Evolutionary conservation across 2,329 filamentous ascomycete genomes (phyloP).

Genomic region (Botrytis cinerea): DNA sequence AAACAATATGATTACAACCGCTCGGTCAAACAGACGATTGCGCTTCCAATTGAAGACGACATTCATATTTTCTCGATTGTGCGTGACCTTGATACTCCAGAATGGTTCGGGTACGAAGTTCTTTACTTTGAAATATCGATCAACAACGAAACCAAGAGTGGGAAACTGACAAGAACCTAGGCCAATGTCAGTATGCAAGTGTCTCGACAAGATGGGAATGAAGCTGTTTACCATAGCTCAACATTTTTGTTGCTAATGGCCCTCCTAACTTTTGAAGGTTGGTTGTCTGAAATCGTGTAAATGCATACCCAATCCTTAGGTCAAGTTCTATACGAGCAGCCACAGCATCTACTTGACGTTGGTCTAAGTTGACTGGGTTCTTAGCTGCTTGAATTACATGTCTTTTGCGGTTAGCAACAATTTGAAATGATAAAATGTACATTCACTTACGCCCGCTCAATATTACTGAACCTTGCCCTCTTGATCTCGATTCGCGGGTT

Average conservation of each 20-base stretch:
- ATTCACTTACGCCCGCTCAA: slow-evolving; percentile 75
- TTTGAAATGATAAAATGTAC: not conserved
- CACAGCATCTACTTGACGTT: slow-evolving; percentile 84
- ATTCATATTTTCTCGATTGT: slow-evolving; percentile 73
- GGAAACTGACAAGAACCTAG: slow-evolving; percentile 92
- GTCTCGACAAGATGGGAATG: not conserved
- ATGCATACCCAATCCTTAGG: slow-evolving; percentile 86
- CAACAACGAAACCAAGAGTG: slow-evolving; percentile 93
- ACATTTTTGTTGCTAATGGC: slow-evolving; percentile 53
- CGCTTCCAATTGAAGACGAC: slow-evolving; percentile 85
- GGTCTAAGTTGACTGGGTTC: slow-evolving; percentile 75
- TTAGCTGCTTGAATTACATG: slow-evolving; percentile 85
- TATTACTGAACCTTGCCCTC: slow-evolving; percentile 91
- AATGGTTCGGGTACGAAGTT: slow-evolving; percentile 93
- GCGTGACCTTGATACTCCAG: slow-evolving; percentile 86
- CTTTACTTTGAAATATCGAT: slow-evolving; percentile 89
- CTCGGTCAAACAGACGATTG: slow-evolving; percentile 83
- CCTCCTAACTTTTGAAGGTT: slow-evolving; percentile 73
- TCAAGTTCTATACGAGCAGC: slow-evolving; percentile 89
- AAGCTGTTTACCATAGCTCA: slow-evolving; percentile 73
- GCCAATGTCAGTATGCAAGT: slow-evolving; percentile 25
- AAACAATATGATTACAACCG: slow-evolving; percentile 76
- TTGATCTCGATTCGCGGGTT: slow-evolving; percentile 78
- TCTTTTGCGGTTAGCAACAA: slow-evolving; percentile 46
- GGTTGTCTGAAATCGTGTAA: slow-evolving; percentile 84